Conservation (phyloP, 2,329 filamentous ascomycete species). For the Coleophoma eucalyptorum region DNA sequence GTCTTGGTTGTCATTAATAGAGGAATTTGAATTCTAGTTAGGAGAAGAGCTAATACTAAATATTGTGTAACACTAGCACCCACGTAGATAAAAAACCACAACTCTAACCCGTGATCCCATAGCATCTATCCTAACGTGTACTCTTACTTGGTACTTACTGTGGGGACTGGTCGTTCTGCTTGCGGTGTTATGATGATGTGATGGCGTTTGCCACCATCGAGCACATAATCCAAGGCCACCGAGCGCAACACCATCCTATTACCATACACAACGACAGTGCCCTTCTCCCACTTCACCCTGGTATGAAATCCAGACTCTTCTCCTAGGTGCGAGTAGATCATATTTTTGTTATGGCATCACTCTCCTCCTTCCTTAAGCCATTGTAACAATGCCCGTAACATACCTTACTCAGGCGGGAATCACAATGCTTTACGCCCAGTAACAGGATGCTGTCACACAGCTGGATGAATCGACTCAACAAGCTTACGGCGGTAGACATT, state of each 20-base stretch:
- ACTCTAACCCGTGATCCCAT: too few relatives aligned
- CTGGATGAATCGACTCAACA: slow-evolving; percentile 65
- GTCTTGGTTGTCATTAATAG: too few relatives aligned
- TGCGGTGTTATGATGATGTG: slow-evolving; percentile 1
- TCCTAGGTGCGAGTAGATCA: slow-evolving; percentile 68
- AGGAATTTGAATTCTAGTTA: too few relatives aligned
- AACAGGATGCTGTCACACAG: slow-evolving; percentile 72
- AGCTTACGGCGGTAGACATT: slow-evolving; percentile 57
- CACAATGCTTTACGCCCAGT: slow-evolving; percentile 79
- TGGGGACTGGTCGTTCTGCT: not conserved
- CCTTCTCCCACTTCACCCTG: slow-evolving; percentile 69
- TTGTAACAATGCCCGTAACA: slow-evolving; percentile 72
- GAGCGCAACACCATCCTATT: slow-evolving; percentile 25
- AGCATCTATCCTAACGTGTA: too few relatives aligned
- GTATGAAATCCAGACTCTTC: slow-evolving; percentile 63
- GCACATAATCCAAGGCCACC: not conserved
- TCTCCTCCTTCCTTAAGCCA: slow-evolving; percentile 82
- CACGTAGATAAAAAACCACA: too few relatives aligned
- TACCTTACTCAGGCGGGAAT: slow-evolving; percentile 46
- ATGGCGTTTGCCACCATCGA: not conserved
- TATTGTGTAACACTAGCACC: too few relatives aligned
- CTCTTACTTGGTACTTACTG: too few relatives aligned
- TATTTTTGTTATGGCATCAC: slow-evolving; percentile 52
- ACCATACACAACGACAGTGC: slow-evolving; percentile 79
- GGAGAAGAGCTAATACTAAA: too few relatives aligned